These are phyloP conservation scores for Phaseolus coccineus DNA, from an alignment of 331 rosid species.

Conservation along the genomic window DNA sequence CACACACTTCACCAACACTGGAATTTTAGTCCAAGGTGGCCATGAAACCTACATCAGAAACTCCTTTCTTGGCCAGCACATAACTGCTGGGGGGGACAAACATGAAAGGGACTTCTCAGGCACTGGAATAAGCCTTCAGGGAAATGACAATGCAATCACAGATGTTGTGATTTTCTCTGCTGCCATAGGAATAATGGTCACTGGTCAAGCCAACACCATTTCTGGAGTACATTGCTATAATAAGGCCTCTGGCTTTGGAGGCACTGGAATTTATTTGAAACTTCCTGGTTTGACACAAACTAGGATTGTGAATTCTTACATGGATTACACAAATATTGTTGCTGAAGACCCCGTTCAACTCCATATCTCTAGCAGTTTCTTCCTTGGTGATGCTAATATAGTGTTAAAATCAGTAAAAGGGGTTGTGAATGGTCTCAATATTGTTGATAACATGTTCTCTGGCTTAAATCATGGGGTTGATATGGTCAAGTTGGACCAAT, in stretches of 20 bases:
- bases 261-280: constrained; percentile 76
- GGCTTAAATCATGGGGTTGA: constrained; percentile 63
- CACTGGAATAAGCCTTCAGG: constrained; percentile 71
- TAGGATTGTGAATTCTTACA: constrained; percentile 76
- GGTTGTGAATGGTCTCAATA: constrained; percentile 63
- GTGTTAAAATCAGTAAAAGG: constrained; percentile 79
- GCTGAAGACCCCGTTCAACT: constrained; percentile 92
- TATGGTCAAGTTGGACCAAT: constrained; percentile 76
- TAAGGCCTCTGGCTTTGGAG: constrained; percentile 86
- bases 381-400: constrained; percentile 83
- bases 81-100: constrained; percentile 76
- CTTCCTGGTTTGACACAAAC: constrained; percentile 79
- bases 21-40: constrained; percentile 72
- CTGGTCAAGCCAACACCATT: constrained; percentile 76
- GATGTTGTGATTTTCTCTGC: constrained; percentile 93
- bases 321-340: constrained; percentile 85
- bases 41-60: constrained; percentile 79
- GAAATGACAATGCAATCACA: constrained; percentile 82
- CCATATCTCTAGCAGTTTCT: constrained; percentile 69
- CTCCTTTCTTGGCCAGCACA: constrained; percentile 86
- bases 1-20: constrained; percentile 78
- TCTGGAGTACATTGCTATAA: constrained; percentile 89
- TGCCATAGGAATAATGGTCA: constrained; percentile 61
- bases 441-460: constrained; percentile 86
- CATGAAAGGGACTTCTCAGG: constrained; percentile 75